Evolutionary conservation across 495 filamentous ascomycete genomes (phyloP).

Genomic region (Hyaloscypha bicolor): DNA sequence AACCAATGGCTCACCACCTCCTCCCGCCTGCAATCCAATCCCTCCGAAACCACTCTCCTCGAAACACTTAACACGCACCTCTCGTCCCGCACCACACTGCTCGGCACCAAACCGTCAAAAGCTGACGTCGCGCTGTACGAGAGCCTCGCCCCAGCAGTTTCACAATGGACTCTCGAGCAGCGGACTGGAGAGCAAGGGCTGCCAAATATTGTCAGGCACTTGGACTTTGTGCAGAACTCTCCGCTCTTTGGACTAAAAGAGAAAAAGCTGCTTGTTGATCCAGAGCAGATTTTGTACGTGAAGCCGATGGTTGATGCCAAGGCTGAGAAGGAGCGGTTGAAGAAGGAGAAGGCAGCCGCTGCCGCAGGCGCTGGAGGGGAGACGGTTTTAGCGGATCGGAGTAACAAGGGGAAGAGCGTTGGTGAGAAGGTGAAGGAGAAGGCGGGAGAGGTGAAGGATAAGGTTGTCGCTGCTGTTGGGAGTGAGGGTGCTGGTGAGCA

Average conservation of each 20-base stretch:
- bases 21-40: slow-evolving; percentile 63
- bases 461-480: slow-evolving; percentile 44
- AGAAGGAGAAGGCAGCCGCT: slow-evolving; percentile 80
- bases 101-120: slow-evolving; percentile 87
- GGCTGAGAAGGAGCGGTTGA: slow-evolving; percentile 86
- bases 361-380: slow-evolving; percentile 44
- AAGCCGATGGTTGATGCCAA: slow-evolving; percentile 80
- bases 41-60: slow-evolving; percentile 67
- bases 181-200: slow-evolving; percentile 87
- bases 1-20: slow-evolving; percentile 83
- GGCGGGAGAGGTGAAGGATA: slow-evolving; percentile 41
- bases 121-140: slow-evolving; percentile 89
- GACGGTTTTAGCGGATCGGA: slow-evolving; percentile 50
- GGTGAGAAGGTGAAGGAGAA: slow-evolving; percentile 34
- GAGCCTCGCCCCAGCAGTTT: slow-evolving; percentile 74
- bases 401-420: slow-evolving; percentile 47
- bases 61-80: slow-evolving; percentile 82
- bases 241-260: slow-evolving; percentile 71
- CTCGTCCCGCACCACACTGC: slow-evolving; percentile 82
- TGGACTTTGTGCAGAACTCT: slow-evolving; percentile 95
- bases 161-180: slow-evolving; percentile 82
- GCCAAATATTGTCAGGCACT: slow-evolving; percentile 86
- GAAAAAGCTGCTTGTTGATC: slow-evolving; percentile 81
- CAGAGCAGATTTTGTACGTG: slow-evolving; percentile 77
- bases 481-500: slow-evolving; percentile 29